phyloP scores from a whole-genome alignment of 2,329 filamentous ascomycete genomes.

The Talaromyces sp. region DNA sequence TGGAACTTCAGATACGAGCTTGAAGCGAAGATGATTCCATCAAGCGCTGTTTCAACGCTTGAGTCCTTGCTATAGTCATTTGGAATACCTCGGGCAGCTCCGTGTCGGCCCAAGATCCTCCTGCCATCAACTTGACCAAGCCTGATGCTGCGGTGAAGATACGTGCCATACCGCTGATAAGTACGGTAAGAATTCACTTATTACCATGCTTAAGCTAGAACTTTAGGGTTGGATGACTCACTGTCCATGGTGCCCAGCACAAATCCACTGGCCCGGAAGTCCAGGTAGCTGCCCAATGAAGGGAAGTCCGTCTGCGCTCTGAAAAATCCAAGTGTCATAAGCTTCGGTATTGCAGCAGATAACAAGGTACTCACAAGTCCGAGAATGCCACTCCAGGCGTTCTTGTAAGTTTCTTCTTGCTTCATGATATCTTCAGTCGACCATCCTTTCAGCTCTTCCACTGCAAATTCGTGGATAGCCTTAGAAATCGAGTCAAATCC shows the following conservation, averaged over 20 bases:
- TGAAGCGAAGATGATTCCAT: neutral
- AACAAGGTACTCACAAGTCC: neutral
- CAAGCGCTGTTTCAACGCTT: neutral
- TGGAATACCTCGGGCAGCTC: slow-evolving; percentile 5
- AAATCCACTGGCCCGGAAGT: slow-evolving; percentile 6
- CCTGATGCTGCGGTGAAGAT: slow-evolving; percentile 7
- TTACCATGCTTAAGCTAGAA: neutral
- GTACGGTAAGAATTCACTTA: neutral
- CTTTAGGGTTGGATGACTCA: neutral
- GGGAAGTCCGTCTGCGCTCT: slow-evolving; percentile 1
- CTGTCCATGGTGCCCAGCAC: slow-evolving; percentile 5
- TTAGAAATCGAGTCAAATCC: neutral
- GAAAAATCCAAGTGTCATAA: neutral
- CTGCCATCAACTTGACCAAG: slow-evolving; percentile 3
- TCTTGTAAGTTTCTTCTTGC: neutral
- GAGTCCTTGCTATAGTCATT: neutral
- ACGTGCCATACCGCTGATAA: neutral
- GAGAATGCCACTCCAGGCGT: slow-evolving; percentile 4
- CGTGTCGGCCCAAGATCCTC: neutral
- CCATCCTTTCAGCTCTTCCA: neutral
- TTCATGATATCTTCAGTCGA: neutral
- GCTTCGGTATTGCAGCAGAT: neutral
- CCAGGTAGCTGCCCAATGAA: slow-evolving; percentile 6
- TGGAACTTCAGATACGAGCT: neutral
- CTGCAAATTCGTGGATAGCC: neutral